Evolutionary conservation across 176 grass and related monocot species (phyloP), one percentile per base, ranked within the genome.

Genomic region (Otatea glauca): DNA sequence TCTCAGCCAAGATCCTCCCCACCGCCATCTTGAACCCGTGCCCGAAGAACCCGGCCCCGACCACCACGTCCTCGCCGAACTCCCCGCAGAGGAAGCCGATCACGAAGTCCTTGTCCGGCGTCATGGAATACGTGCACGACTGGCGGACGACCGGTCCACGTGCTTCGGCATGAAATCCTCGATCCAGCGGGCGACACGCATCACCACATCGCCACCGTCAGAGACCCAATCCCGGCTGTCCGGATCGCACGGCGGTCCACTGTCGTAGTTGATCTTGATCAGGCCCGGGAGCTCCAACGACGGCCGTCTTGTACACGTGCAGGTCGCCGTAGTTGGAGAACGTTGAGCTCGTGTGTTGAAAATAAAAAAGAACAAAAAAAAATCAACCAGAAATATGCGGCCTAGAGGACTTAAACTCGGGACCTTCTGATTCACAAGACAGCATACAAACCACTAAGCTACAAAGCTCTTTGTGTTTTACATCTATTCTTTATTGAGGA

Each of bases 81-180:
- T 88, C 81, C 9, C 89, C 81, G 23, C 87, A 84, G 24, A 91
- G 61, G 74, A 89, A 97, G n/a, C 93, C 94, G 44, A 97, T 77
- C 49, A 97, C 63, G 64, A 92, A 93, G 86, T 97, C 94, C 2
- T 75, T 88, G 77, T 97, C 94, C 5, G 91, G 94, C 2, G 89
- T 93, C 94, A 97, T 93, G 58, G 94, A 91, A 82, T 93, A 97
- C 94, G 93, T 93, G 87, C 94, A 97, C 17, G 89, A n/a, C 70
- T 86, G 85, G 21, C 32, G 18, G 3, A 86, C 43, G 7, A 90
- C 89, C 6, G 89, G 85, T 54, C 88, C 85, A 97, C 72, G 42
- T 72, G 59, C 3, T 32, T 76, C 0, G 85, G 62, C 78, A 97
- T 79, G 74, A 88, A 68, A 70, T 71, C 56, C 48, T 83, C 79